phyloP scores from a whole-genome alignment of 129 eudicot genomes.

The Tanacetum coccineum region DNA sequence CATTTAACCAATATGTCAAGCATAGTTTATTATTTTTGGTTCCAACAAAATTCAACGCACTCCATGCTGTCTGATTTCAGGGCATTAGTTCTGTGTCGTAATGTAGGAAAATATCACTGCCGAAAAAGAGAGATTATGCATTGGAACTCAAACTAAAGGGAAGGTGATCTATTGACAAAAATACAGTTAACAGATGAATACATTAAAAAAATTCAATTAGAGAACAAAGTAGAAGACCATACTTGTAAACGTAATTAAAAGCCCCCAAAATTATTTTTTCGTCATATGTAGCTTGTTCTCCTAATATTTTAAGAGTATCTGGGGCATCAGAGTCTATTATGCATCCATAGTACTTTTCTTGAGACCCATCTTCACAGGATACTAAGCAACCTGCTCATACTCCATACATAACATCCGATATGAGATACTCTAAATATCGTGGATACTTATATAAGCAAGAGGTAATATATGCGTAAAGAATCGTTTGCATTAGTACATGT shows the following conservation, averaged over 20 bases:
- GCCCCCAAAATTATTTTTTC: constrained; percentile 80
- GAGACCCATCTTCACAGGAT: constrained; percentile 51
- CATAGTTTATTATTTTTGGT: constrained; percentile 54
- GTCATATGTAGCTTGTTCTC: constrained; percentile 69
- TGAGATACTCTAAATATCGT: too few relatives aligned
- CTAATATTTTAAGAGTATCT: constrained; percentile 74
- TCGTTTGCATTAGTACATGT: too few relatives aligned
- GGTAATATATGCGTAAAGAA: too few relatives aligned
- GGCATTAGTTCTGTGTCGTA: constrained; percentile 85
- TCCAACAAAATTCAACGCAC: constrained; percentile 94
- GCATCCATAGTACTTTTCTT: constrained; percentile 63
- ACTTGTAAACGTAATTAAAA: constrained; percentile 86
- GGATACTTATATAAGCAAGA: too few relatives aligned
- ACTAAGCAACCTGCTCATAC: constrained; percentile 50
- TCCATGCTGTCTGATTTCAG: constrained; percentile 87
- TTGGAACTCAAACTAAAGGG: neutral
- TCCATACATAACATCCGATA: neutral
- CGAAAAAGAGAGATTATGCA: constrained; percentile 3
- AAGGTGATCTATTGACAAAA: neutral
- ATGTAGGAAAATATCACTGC: constrained; percentile 92
- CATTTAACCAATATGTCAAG: constrained; percentile 93
- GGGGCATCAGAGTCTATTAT: constrained; percentile 87
- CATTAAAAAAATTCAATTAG: neutral
- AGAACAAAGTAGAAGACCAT: neutral
- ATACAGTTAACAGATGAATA: too few relatives aligned